These are phyloP conservation scores for Iberis pinnata DNA, from an alignment of 345 rosid species.

Conservation along the genomic window DNA sequence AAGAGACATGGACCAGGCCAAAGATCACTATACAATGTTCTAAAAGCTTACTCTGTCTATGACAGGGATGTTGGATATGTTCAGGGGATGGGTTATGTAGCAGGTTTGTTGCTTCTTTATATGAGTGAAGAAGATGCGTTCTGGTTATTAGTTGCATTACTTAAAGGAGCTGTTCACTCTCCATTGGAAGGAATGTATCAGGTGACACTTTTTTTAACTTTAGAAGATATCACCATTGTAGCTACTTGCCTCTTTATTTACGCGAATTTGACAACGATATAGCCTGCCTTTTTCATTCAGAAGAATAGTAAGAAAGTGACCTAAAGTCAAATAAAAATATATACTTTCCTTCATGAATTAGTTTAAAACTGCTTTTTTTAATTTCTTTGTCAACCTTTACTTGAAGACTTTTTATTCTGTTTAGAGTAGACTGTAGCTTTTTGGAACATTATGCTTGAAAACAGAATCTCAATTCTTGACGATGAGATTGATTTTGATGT, in stretches of 20 bases:
- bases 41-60: slow-evolving; percentile 93
- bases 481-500: not conserved
- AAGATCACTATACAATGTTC: slow-evolving; percentile 89
- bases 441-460: slow-evolving; percentile 3
- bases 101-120: slow-evolving; percentile 88
- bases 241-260: slow-evolving; percentile 26
- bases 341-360: slow-evolving; percentile 25
- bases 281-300: slow-evolving; percentile 7
- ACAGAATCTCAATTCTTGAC: not conserved
- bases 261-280: slow-evolving; percentile 16
- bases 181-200: slow-evolving; percentile 97
- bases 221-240: not conserved
- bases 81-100: slow-evolving; percentile 97
- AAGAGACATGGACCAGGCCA: slow-evolving; percentile 99
- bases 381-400: slow-evolving; percentile 8
- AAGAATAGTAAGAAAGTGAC: slow-evolving; percentile 16
- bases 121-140: slow-evolving; percentile 99
- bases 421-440: not conserved
- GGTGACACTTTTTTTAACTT: slow-evolving; percentile 35
- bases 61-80: slow-evolving; percentile 97
- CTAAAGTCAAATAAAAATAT: slow-evolving; percentile 11
- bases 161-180: slow-evolving; percentile 94
- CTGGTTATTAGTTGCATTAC: slow-evolving; percentile 92
- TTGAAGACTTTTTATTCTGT: not conserved
- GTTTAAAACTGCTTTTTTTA: slow-evolving; percentile 15